phyloP scores from a whole-genome alignment of 441 rosid species.

The Theobroma grandiflorum region DNA sequence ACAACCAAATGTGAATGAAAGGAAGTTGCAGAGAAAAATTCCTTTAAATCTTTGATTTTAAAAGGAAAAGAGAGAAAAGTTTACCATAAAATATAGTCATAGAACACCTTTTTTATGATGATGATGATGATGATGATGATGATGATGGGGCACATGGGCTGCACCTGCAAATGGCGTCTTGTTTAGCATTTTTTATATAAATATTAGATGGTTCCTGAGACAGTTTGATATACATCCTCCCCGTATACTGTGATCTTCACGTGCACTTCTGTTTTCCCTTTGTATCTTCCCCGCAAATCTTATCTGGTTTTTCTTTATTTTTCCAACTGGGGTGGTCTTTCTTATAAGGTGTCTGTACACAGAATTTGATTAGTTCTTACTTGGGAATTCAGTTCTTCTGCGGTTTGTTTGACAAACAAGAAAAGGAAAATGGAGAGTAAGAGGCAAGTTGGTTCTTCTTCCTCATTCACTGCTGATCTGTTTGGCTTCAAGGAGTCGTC shows the following conservation, averaged over 20 bases:
- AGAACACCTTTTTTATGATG: not conserved
- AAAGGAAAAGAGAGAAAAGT: not conserved
- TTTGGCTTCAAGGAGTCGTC: constrained; percentile 70
- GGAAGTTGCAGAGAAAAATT: constrained; percentile 25
- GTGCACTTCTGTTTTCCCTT: constrained; percentile 24
- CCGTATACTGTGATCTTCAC: constrained; percentile 23
- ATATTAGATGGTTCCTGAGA: constrained; percentile 12
- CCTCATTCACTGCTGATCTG: constrained; percentile 67
- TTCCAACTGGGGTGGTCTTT: not conserved
- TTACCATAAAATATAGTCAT: constrained; percentile 2
- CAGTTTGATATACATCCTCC: not conserved
- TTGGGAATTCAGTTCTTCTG: not conserved
- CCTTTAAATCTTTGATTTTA: constrained; percentile 30
- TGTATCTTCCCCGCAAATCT: constrained; percentile 29
- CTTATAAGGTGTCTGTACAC: constrained; percentile 12
- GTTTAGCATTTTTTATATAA: not conserved
- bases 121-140: too few relatives aligned
- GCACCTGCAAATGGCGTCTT: constrained; percentile 38
- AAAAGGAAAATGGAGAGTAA: constrained; percentile 58
- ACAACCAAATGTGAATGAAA: constrained; percentile 31
- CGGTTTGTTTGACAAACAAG: constrained; percentile 16
- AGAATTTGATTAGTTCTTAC: constrained; percentile 1
- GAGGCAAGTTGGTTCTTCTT: constrained; percentile 52
- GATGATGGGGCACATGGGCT: constrained; percentile 51
- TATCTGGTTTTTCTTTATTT: constrained; percentile 21